Base-by-base conservation (phyloP, 306 rosid genomes). In the Dryas drummondii region DNA sequence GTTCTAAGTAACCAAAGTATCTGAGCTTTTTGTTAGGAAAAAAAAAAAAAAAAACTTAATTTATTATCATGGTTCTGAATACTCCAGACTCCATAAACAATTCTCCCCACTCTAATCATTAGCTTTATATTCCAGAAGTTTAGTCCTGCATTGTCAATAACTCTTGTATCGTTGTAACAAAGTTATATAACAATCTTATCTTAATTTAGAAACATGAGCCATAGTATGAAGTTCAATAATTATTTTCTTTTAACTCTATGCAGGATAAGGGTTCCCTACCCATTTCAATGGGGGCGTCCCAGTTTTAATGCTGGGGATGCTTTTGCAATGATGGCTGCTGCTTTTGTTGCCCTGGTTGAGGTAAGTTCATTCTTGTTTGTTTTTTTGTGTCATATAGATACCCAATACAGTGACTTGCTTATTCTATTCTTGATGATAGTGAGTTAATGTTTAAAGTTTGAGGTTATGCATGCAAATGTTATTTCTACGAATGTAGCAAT, bases 211-310 rank as follows among this genome's bases (percentile, higher is more conserved):
- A 22, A 40, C 5, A 19, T 47, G 56, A 70, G 4, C 5, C 22
- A 54, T 16, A 40, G 32, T 54, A 40, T 40, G 74, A 6, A 63
- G 19, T 17, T 55, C 64, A 41, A 6, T 55, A 10, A 55, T 57
- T 51, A 16, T 52, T 57, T 72, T 52, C 63, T 16, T 40, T 62
- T 74, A n/a, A 77, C 63, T 71, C 62, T 58, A 50, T 80, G 82
- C 85, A 94, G 98, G 98, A 69, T 94, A 74, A 90, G 91, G 83
- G 74, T 91, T 78, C 98, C 98, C 50, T 91, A 87, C 85, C 98
- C 98, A 55, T 87, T 91, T 84, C 98, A 87, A 86, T 94, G 98
- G 98, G 97, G 96, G 26, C 9, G 82, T 54, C 96, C 97, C 46
- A 45, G 84, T 65, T 90, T 94, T 76, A 60, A 94, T 76, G 93